These are phyloP conservation scores for Claviceps monticola DNA, from an alignment of 2,329 filamentous ascomycete genomes.

Conservation along the genomic window DNA sequence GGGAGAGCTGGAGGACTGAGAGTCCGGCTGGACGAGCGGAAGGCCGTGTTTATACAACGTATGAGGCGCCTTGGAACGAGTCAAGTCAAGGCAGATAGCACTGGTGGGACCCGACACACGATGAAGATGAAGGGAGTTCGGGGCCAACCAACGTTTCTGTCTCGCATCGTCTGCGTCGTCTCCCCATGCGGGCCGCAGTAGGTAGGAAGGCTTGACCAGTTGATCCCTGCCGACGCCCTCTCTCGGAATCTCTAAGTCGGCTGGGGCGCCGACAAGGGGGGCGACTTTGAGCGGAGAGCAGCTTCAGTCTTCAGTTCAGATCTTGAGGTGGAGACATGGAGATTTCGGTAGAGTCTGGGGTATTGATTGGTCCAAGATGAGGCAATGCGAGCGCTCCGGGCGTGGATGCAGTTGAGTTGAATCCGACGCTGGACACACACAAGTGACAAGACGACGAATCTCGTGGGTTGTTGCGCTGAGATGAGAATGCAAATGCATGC, in stretches of 20 bases:
- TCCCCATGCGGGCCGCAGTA: slow-evolving; percentile 3
- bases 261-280: too few species aligned
- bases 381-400: too few species aligned
- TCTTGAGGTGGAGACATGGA: too few species aligned
- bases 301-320: too few species aligned
- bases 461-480: too few species aligned
- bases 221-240: background rate
- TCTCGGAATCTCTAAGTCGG: background rate
- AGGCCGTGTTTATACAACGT: slow-evolving; percentile 14
- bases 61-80: slow-evolving; percentile 15
- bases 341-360: too few species aligned
- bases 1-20: slow-evolving; percentile 7
- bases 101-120: slow-evolving; percentile 4
- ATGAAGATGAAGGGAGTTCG: background rate
- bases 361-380: too few species aligned
- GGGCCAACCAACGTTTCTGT: background rate
- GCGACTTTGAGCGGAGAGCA: too few species aligned
- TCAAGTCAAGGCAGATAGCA: background rate
- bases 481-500: too few species aligned
- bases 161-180: background rate
- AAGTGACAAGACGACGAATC: too few species aligned
- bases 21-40: slow-evolving; percentile 13
- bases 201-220: background rate
- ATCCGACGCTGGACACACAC: too few species aligned
- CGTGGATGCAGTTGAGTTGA: too few species aligned